Percentiles rank a stretch among this genome's conserved stretches.
These are phyloP conservation scores for Nicotiana otophora DNA, from an alignment of 257 asterid species.

Conservation along the genomic window DNA sequence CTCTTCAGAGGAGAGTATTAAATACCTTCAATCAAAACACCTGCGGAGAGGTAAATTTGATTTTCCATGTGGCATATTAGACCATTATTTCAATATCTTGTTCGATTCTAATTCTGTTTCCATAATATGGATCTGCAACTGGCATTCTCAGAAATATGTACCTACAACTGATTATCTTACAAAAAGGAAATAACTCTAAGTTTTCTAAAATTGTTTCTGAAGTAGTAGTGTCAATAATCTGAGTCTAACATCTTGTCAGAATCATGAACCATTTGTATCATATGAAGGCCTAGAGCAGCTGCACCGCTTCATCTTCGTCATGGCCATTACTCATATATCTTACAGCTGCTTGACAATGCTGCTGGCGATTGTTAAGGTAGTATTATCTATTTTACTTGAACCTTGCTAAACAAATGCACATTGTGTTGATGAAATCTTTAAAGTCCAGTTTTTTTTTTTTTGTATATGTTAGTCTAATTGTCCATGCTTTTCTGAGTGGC, in stretches of 20 bases:
- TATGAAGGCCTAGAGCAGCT: constrained; percentile 99
- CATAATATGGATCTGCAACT: background rate
- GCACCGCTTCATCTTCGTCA: constrained; percentile 93
- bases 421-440: background rate
- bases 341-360: constrained; percentile 98
- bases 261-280: constrained; percentile 84
- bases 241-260: constrained; percentile 37
- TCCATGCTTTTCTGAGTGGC: background rate
- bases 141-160: background rate
- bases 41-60: constrained; percentile 60
- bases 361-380: constrained; percentile 92
- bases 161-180: background rate
- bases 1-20: constrained; percentile 50
- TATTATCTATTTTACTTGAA: constrained; percentile 5
- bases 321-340: constrained; percentile 91
- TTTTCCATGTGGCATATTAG: background rate
- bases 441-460: background rate
- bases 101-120: background rate
- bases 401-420: background rate
- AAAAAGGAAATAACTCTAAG: background rate
- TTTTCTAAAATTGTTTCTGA: constrained; percentile 9
- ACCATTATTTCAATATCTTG: background rate
- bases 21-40: constrained; percentile 53
- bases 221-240: background rate
- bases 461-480: background rate